Evolutionary conservation across 2,329 filamentous ascomycete genomes (phyloP), one percentile per base, ranked within the genome.

Genomic region (Exophiala calicioides): DNA sequence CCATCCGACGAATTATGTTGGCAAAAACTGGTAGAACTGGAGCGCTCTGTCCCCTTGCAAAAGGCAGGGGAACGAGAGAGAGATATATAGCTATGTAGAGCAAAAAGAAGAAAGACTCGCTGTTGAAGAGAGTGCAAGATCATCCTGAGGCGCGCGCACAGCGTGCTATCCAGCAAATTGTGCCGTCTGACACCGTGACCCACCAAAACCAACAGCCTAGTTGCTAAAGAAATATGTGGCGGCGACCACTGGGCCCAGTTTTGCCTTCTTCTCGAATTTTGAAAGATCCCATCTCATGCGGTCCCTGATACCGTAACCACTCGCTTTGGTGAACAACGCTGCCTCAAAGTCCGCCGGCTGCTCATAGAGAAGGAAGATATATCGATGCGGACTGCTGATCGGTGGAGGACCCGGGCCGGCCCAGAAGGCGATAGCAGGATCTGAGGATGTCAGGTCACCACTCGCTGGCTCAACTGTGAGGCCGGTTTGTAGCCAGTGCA

Each of bases 291-390:
- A 48, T 27, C 38, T 43, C 31, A 48, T 44, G 23, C 45, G 45
- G 6, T 44, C 33, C 30, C 16, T 18, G 16, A 41, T 23, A 5
- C 44, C 44, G 3, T 21, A 40, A 4, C 29, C 35, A 12, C n/a
- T 19, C 13, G 34, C 19, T 15, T 40, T 41, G 21, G 12, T 23
- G n/a, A 27, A 21, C 15, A 12, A 5, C 7, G 16, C 15, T 5
- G 35, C 8, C 16, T 68, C 61, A 33, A 76, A 70, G 1, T 55
- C 63, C 19, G 46, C 58, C 0, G 74, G 74, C 59, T 78, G 71
- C 52, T 75, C 69, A 48, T 71, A 78, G 16, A 78, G 56, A 47
- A 76, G 65, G 55, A 77, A 78, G 3, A 67, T 45, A 54, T 78
- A 78, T 0, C 75, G 71, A 59, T 78, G 75, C 7, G 75, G 71